Percentiles rank a stretch among this genome's conserved stretches.
Evolutionary conservation across 495 filamentous ascomycete species (phyloP).

Genomic region (Trichoderma erinaceum): DNA sequence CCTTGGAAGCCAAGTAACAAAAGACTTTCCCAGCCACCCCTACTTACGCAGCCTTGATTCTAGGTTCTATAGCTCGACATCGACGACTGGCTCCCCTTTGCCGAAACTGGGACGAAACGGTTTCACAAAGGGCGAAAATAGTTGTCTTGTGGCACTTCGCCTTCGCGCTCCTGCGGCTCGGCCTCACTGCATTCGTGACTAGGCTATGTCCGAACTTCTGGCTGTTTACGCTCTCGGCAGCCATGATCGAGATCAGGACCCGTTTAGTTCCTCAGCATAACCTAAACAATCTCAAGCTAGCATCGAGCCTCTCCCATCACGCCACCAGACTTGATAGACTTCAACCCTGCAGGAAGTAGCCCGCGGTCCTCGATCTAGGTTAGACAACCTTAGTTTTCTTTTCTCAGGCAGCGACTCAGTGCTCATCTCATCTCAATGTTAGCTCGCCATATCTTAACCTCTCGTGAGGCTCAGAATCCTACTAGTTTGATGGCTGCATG

Average conservation of each 20-base stretch:
- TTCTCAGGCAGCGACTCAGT: not conserved
- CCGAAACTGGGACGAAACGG: not conserved
- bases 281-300: not conserved
- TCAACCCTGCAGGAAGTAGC: not conserved
- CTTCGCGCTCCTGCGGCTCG: not conserved
- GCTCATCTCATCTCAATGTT: not conserved
- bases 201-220: not conserved
- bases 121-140: not conserved
- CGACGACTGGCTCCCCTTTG: not conserved
- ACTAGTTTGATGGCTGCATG: no score
- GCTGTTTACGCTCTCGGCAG: not conserved
- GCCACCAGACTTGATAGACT: not conserved
- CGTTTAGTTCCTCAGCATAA: not conserved
- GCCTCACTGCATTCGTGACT: not conserved
- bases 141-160: not conserved
- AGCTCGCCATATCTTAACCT: not conserved
- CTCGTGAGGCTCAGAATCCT: no score
- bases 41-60: not conserved
- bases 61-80: not conserved
- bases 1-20: not conserved
- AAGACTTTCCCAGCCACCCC: not conserved
- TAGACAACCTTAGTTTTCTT: not conserved
- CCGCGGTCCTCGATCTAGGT: not conserved
- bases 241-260: not conserved
- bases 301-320: not conserved